Evolutionary conservation across 2,329 filamentous ascomycete genomes (phyloP).

Genomic region (Fusarium subglutinans): DNA sequence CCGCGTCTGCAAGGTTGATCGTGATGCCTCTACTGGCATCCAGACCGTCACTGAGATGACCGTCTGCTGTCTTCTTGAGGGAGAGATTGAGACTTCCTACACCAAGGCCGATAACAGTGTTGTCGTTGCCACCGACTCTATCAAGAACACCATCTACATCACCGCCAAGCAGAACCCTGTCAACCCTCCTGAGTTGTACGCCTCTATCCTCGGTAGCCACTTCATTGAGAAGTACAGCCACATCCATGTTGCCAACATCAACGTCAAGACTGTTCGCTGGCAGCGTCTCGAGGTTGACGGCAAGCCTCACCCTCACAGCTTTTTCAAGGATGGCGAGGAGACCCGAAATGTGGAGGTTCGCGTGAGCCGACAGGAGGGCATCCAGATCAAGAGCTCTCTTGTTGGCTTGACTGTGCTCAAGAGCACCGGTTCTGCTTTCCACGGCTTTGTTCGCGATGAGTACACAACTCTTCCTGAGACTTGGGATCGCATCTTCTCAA

Average conservation of each 20-base stretch:
- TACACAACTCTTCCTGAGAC: slow-evolving; percentile 91
- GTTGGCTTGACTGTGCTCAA: slow-evolving; percentile 89
- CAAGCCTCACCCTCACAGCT: slow-evolving; percentile 93
- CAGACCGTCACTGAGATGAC: slow-evolving; percentile 96
- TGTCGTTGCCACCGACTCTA: slow-evolving; percentile 94
- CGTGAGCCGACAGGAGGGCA: slow-evolving; percentile 72
- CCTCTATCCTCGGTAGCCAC: slow-evolving; percentile 83
- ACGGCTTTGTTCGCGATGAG: slow-evolving; percentile 92
- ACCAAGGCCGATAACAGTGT: slow-evolving; percentile 94
- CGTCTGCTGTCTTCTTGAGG: slow-evolving; percentile 90
- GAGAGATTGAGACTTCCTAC: slow-evolving; percentile 90
- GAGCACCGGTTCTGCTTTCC: slow-evolving; percentile 95
- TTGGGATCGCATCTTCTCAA: slow-evolving; percentile 95
- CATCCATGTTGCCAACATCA: slow-evolving; percentile 85
- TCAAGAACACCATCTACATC: slow-evolving; percentile 98
- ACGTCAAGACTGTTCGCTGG: slow-evolving; percentile 88
- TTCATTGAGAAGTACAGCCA: slow-evolving; percentile 89
- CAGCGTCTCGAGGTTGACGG: slow-evolving; percentile 87
- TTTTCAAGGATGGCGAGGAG: slow-evolving; percentile 89
- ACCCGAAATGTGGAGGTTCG: slow-evolving; percentile 83
- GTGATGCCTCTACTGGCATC: slow-evolving; percentile 76
- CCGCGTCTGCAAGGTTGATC: slow-evolving; percentile 94
- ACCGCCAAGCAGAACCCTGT: slow-evolving; percentile 93
- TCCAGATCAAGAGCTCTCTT: slow-evolving; percentile 81
- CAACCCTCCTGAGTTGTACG: slow-evolving; percentile 92